A percentile compares a stretch with the other conserved stretches of the same genome.
These are phyloP conservation scores for Paraphaeosphaeria sporulosa DNA, from an alignment of 2,329 filamentous ascomycete genomes.

Conservation along the genomic window DNA sequence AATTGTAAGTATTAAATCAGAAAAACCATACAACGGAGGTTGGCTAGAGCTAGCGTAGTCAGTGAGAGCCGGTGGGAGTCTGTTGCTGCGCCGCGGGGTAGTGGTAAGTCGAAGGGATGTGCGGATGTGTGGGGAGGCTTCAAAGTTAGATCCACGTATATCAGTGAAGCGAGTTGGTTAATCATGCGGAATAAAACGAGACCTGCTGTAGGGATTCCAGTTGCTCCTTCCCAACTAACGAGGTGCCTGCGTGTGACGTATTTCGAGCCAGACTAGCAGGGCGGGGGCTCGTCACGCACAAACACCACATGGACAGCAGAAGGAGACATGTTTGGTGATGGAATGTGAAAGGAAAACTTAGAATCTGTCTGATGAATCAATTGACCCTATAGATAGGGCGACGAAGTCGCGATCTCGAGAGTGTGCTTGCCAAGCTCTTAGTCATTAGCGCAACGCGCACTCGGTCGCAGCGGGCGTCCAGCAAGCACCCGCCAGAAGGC, in stretches of 20 bases:
- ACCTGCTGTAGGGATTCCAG: not conserved
- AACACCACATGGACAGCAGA: not conserved
- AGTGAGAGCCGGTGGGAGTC: not conserved
- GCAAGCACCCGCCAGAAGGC: slow-evolving; percentile 14
- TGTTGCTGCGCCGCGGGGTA: not conserved
- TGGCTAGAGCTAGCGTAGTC: not conserved
- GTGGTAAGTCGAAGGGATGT: not conserved
- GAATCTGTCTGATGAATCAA: not conserved
- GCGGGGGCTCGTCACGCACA: not conserved
- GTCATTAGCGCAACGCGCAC: not conserved
- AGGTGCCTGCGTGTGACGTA: not conserved
- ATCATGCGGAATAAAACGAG: not conserved
- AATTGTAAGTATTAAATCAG: not conserved
- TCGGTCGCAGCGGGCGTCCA: not conserved
- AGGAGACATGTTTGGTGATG: not conserved
- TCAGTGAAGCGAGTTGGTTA: not conserved
- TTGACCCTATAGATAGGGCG: not conserved
- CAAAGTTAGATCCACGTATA: not conserved
- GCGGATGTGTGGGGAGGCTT: too few species aligned
- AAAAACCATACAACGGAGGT: not conserved
- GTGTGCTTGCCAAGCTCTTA: not conserved
- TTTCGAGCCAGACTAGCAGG: not conserved
- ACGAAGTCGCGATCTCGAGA: not conserved
- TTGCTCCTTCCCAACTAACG: not conserved
- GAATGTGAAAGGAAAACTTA: not conserved